Conservation (phyloP, 2,329 filamentous ascomycete species). For the Lecanoromycetidae sp. region DNA sequence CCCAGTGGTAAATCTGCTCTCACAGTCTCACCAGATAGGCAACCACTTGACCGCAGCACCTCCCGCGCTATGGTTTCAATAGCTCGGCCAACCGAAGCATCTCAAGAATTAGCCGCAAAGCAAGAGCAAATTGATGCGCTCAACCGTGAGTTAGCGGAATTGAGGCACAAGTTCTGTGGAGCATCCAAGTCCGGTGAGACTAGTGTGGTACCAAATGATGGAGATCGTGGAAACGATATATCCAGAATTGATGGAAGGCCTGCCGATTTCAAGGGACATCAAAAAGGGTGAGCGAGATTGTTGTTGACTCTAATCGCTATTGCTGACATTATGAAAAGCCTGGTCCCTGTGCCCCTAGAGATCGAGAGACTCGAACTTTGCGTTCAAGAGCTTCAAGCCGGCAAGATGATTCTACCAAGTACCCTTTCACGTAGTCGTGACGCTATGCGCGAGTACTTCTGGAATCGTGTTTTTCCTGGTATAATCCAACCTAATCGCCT, state of each 20-base stretch:
- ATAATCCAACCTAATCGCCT: neutral
- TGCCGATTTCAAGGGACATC: neutral
- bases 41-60: neutral
- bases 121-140: neutral
- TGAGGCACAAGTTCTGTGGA: too few relatives aligned
- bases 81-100: neutral
- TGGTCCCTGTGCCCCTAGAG: conserved; percentile 2
- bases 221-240: too few relatives aligned
- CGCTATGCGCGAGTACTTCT: conserved; percentile 5
- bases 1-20: neutral
- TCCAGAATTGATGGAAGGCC: neutral
- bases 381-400: conserved; percentile 2
- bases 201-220: neutral
- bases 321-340: neutral
- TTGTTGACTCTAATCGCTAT: neutral
- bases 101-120: neutral
- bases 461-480: conserved; percentile 8
- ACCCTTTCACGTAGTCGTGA: neutral
- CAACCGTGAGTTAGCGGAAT: too few relatives aligned
- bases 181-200: neutral
- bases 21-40: neutral
- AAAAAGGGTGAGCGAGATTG: neutral
- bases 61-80: neutral
- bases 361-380: neutral
- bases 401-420: neutral